These are phyloP conservation scores for Dioszegia aurantiaca DNA, from an alignment of 768 basidiomycete species.

Conservation along the genomic window DNA sequence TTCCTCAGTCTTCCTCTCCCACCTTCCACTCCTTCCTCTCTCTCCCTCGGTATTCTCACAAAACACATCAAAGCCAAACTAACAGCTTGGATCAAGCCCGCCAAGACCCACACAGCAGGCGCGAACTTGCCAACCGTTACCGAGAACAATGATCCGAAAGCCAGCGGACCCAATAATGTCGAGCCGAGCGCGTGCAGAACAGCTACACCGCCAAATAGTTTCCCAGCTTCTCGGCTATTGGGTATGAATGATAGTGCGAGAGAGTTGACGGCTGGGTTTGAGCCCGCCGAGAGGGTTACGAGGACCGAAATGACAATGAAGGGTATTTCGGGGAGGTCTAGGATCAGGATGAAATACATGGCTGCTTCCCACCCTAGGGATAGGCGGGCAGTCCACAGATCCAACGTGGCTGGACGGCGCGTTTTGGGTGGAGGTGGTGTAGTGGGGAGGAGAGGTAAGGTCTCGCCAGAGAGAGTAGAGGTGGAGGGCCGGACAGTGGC, in stretches of 20 bases:
- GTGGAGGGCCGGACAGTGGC: background rate
- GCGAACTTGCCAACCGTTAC: constrained; percentile 70
- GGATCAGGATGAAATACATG: constrained; percentile 58
- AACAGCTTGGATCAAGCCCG: constrained; percentile 46
- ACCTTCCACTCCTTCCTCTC: constrained; percentile 23
- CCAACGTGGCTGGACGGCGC: constrained; percentile 56
- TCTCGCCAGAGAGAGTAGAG: background rate
- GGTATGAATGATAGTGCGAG: constrained; percentile 64
- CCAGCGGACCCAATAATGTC: constrained; percentile 64
- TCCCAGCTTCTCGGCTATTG: constrained; percentile 61
- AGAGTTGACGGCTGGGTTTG: constrained; percentile 66
- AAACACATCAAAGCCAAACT: constrained; percentile 27
- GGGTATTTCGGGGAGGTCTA: constrained; percentile 56
- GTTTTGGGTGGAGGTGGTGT: background rate
- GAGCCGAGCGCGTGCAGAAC: constrained; percentile 70
- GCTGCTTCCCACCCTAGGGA: constrained; percentile 63
- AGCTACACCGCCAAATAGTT: constrained; percentile 74
- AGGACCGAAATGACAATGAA: constrained; percentile 61
- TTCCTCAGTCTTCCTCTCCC: constrained; percentile 42
- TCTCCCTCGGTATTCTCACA: constrained; percentile 18
- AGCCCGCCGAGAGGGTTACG: constrained; percentile 63
- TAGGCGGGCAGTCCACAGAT: constrained; percentile 65
- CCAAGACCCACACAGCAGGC: constrained; percentile 66
- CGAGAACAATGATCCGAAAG: constrained; percentile 71
- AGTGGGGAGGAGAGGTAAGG: background rate